Conservation (phyloP, 441 rosid species). For the Adansonia rubrostipa region DNA sequence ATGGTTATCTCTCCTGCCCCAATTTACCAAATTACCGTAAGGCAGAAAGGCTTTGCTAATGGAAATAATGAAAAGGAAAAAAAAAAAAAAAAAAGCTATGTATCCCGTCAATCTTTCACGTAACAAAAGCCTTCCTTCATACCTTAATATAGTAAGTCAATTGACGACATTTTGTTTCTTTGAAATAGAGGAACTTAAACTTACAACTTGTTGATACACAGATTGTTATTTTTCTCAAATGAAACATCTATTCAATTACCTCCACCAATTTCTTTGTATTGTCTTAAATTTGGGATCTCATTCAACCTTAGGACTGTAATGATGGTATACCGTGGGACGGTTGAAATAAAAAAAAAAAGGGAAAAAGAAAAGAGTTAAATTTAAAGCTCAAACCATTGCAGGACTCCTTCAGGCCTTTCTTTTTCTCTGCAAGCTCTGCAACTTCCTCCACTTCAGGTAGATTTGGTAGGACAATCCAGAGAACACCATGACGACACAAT, state of each 20-base stretch:
- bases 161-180: background rate
- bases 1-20: constrained; percentile 3
- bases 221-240: background rate
- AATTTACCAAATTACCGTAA: background rate
- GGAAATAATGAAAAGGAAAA: background rate
- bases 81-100: background rate
- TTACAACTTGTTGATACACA: background rate
- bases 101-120: background rate
- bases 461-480: constrained; percentile 92
- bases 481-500: constrained; percentile 88
- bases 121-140: background rate
- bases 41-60: background rate
- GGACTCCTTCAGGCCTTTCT: constrained; percentile 53
- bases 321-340: constrained; percentile 18
- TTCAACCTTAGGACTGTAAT: constrained; percentile 31
- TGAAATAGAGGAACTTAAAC: too few species aligned
- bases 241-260: constrained; percentile 36
- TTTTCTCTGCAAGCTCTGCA: constrained; percentile 77
- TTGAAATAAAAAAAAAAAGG: background rate
- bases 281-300: constrained; percentile 30
- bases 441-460: constrained; percentile 81
- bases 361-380: constrained; percentile 6
- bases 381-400: constrained; percentile 33
- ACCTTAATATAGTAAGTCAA: background rate
- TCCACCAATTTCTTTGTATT: constrained; percentile 27